These are phyloP conservation scores for Gossypium lobatum DNA, from an alignment of 441 rosid species.

Conservation along the genomic window DNA sequence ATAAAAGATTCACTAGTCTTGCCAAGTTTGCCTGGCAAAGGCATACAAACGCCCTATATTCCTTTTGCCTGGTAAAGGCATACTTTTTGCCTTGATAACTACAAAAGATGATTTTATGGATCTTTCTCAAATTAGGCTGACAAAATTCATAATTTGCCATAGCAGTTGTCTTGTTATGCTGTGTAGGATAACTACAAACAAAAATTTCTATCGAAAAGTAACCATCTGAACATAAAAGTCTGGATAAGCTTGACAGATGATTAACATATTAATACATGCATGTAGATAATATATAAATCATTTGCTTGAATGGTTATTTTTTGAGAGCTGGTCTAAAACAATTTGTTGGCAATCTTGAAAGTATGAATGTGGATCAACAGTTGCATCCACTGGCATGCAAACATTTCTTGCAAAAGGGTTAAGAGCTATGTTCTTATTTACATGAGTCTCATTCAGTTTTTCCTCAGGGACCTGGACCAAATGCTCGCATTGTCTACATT, in stretches of 20 bases:
- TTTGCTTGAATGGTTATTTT: not conserved
- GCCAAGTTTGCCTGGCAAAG: not conserved
- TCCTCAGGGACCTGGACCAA: constrained; percentile 77
- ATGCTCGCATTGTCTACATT: constrained; percentile 76
- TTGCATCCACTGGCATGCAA: not conserved
- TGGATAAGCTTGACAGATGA: not conserved
- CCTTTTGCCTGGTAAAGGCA: not conserved
- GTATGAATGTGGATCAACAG: not conserved
- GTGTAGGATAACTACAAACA: not conserved
- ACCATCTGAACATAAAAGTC: not conserved
- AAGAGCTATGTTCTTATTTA: not conserved
- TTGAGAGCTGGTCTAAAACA: not conserved
- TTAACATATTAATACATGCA: not conserved
- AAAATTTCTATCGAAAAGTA: not conserved
- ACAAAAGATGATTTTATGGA: not conserved
- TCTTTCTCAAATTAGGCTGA: not conserved
- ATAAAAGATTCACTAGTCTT: not conserved
- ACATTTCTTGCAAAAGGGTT: not conserved
- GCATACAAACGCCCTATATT: not conserved
- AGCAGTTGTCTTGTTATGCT: not conserved
- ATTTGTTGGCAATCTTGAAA: not conserved
- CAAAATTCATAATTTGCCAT: not conserved
- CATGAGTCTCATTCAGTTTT: constrained; percentile 8
- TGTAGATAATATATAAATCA: not conserved
- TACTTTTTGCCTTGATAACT: not conserved